Base-by-base conservation (phyloP, 345 rosid genomes). In the Eutrema yunnanense region DNA sequence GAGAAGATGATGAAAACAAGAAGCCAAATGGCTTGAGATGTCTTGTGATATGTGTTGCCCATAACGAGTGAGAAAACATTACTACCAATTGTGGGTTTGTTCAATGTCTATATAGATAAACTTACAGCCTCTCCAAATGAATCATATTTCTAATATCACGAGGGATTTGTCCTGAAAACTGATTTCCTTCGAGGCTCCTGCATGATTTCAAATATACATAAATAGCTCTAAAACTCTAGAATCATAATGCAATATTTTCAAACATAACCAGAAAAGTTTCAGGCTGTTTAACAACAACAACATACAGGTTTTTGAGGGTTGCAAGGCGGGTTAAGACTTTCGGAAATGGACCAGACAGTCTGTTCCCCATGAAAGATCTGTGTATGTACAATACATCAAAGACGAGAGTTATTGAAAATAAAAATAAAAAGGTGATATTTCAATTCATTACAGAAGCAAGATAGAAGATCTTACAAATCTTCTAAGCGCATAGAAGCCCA, bases 171-270 rank as follows among this genome's bases (percentile, higher is more conserved):
- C 98, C 97, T 1, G 86, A 77, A 80, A 88, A 90, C 6, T 0
- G 69, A 80, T 90, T 93, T 53, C 96, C 98, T 85, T 93, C 97
- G 6, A 90, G 81, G 74, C 89, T 90, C 87, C 97, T 90, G 83
- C 72, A 37, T 54, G 67, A 77, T 44, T 44, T 19, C 38, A 62
- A 2, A 10, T 32, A 10, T 32, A 33, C 56, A 60, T 42, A 38
- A 4, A 4, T n/a, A 4, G 0, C 14, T 14, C 2, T 33, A 22
- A 22, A 55, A 64, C 53, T 32, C 3, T 62, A 51, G 5, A 73
- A 46, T 26, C 12, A 56, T 38, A 55, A 33, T n/a, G 61, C 42
- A 48, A 42, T 10, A 4, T 22, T 29, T 41, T 42, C 1, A 3
- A 43, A 47, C 43, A 49, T 30, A 33, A 65, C 6, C 8, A 67